Evolutionary conservation across 192 early-diverging fungal species (phyloP).

Genomic region (Spizellomyces sp.): DNA sequence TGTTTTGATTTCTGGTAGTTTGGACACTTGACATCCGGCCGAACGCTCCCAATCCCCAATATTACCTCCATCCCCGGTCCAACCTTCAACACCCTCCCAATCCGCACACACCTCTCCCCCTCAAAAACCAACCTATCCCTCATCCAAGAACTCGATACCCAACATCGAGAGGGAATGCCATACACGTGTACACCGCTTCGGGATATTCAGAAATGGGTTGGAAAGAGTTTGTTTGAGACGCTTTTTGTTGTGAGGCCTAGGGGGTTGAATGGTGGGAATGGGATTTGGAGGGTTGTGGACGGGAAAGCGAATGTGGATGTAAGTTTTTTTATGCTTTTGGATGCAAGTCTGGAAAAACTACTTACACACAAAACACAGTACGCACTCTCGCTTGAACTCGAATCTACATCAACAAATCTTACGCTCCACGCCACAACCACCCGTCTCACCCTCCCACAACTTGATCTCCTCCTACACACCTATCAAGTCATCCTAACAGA

Average conservation of each 20-base stretch:
- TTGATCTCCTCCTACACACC: slow-evolving; percentile 4
- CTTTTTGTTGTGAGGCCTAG: slow-evolving; percentile 7
- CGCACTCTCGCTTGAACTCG: slow-evolving; percentile 13
- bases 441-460: neutral
- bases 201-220: slow-evolving; percentile 16
- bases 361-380: no score
- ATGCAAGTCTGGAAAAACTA: no score
- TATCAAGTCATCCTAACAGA: neutral
- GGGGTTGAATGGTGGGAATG: neutral
- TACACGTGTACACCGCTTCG: slow-evolving; percentile 26
- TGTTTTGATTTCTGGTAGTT: slow-evolving; percentile 2
- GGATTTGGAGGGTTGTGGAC: slow-evolving; percentile 5
- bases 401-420: neutral
- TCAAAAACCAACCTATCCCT: slow-evolving; percentile 6
- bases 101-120: neutral
- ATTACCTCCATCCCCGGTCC: slow-evolving; percentile 21
- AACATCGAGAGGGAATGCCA: slow-evolving; percentile 3
- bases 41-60: slow-evolving; percentile 6
- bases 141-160: neutral
- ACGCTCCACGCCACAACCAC: neutral
- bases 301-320: slow-evolving; percentile 24
- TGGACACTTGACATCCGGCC: slow-evolving; percentile 24
- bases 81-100: slow-evolving; percentile 25
- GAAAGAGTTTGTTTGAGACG: slow-evolving; percentile 10
- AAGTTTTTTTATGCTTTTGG: neutral